Evolutionary conservation across 495 filamentous ascomycete species (phyloP).

Genomic region (Penicillium atrosanguineum): DNA sequence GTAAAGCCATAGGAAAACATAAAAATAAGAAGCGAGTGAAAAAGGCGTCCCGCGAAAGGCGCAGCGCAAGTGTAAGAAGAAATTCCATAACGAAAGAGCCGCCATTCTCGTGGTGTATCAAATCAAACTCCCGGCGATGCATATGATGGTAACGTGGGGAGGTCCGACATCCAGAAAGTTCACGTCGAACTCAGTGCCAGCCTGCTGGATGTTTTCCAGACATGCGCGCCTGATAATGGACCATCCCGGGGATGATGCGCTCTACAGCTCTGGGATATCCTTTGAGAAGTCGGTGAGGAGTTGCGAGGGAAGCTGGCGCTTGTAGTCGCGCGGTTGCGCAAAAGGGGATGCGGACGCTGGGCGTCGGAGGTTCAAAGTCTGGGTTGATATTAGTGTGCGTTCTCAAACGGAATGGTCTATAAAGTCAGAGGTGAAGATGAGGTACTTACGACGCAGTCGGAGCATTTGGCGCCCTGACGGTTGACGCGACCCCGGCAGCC

Average conservation of each 20-base stretch:
- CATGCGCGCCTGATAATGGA: neutral
- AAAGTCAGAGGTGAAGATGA: neutral
- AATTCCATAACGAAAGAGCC: constrained; percentile 13
- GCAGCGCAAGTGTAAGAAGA: neutral
- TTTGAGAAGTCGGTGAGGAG: constrained; percentile 31
- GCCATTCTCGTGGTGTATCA: constrained; percentile 17
- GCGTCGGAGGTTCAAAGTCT: constrained; percentile 45
- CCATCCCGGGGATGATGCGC: constrained; percentile 5
- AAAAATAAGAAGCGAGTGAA: constrained; percentile 11
- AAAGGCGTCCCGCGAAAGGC: neutral
- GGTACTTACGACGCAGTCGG: constrained; percentile 46
- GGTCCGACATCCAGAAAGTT: constrained; percentile 5
- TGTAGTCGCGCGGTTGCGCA: constrained; percentile 45
- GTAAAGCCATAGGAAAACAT: neutral
- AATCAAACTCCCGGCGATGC: constrained; percentile 40
- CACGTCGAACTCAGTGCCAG: constrained; percentile 16
- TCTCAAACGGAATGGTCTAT: neutral
- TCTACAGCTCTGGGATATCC: constrained; percentile 25
- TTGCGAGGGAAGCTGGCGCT: constrained; percentile 40
- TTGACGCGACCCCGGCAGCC: constrained; percentile 51
- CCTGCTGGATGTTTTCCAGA: neutral
- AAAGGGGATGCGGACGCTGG: constrained; percentile 43
- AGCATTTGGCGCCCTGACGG: constrained; percentile 42
- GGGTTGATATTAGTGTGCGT: constrained; percentile 14
- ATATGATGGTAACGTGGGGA: constrained; percentile 19